A percentile compares a stretch with the other conserved stretches of the same genome.
These are phyloP conservation scores for Dentipellis fragilis DNA, from an alignment of 768 basidiomycete genomes.

Conservation along the genomic window DNA sequence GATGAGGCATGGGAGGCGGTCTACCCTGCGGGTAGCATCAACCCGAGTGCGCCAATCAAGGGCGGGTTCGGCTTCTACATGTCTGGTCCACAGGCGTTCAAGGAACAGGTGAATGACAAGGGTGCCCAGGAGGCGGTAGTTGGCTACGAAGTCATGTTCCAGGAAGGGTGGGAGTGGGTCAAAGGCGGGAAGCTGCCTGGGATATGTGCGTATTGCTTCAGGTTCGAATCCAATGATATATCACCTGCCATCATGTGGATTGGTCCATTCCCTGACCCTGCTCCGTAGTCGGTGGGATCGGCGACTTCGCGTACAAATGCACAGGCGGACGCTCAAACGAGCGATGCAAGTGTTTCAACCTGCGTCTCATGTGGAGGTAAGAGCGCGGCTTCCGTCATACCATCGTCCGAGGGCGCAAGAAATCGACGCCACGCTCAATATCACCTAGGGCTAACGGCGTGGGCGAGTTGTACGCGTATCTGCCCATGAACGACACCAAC, in stretches of 20 bases:
- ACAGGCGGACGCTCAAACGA: constrained; percentile 56
- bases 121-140: constrained; percentile 46
- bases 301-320: constrained; percentile 51
- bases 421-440: background rate
- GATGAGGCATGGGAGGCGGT: constrained; percentile 48
- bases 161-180: constrained; percentile 54
- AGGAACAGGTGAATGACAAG: constrained; percentile 14
- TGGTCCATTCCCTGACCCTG: background rate
- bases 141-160: constrained; percentile 59
- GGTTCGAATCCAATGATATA: background rate
- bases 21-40: constrained; percentile 53
- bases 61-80: constrained; percentile 71
- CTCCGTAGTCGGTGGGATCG: constrained; percentile 41
- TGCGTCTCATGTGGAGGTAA: constrained; percentile 70
- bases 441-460: constrained; percentile 33
- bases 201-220: constrained; percentile 35
- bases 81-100: constrained; percentile 38
- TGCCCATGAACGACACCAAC: constrained; percentile 43
- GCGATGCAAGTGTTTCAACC: constrained; percentile 57
- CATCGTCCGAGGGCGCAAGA: background rate
- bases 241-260: background rate
- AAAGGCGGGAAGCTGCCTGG: constrained; percentile 75
- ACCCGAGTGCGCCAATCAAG: constrained; percentile 37
- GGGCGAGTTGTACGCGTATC: constrained; percentile 64
- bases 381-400: background rate